A percentile compares a stretch with the other conserved stretches of the same genome.
Conservation (phyloP, 2,329 filamentous ascomycete species). For the Sclerotinia glacialis region DNA sequence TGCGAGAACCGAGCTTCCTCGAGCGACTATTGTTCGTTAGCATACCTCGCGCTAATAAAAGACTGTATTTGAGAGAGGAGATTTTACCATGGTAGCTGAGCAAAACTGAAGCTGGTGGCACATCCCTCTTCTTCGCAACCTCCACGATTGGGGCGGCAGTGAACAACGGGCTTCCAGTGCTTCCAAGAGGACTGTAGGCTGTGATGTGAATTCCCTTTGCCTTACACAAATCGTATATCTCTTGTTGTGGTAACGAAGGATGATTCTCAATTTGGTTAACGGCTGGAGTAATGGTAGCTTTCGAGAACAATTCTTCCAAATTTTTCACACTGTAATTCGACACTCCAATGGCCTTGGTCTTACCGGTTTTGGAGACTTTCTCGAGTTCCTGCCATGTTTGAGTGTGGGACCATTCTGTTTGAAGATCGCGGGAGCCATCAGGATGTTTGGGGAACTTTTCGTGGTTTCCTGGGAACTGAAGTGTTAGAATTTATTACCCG, state of each 20-base stretch:
- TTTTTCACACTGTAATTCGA: conserved; percentile 41
- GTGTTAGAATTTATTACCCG: conserved; percentile 14
- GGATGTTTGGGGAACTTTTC: conserved; percentile 71
- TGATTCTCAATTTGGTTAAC: conserved; percentile 62
- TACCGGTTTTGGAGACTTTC: conserved; percentile 58
- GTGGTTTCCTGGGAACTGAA: conserved; percentile 53
- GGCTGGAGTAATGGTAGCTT: conserved; percentile 49
- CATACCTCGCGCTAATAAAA: not conserved
- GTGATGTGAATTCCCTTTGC: conserved; percentile 51
- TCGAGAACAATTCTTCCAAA: conserved; percentile 41
- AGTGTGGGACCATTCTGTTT: conserved; percentile 65
- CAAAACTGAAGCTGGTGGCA: conserved; percentile 60
- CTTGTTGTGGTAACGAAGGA: conserved; percentile 54
- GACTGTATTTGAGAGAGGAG: conserved; percentile 18
- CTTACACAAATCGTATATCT: conserved; percentile 51
- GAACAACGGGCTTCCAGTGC: conserved; percentile 46
- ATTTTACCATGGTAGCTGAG: conserved; percentile 69
- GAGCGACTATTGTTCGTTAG: conserved; percentile 52
- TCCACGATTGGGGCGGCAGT: conserved; percentile 59
- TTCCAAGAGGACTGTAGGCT: conserved; percentile 49
- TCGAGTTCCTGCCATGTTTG: conserved; percentile 78
- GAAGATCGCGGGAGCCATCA: conserved; percentile 72
- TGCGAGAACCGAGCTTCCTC: conserved; percentile 67
- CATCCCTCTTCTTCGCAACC: conserved; percentile 62
- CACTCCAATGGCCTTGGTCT: conserved; percentile 50